These are phyloP conservation scores for Ophiognomonia clavigignenti-juglandacearum DNA, from an alignment of 2,329 filamentous ascomycete genomes.

Conservation along the genomic window DNA sequence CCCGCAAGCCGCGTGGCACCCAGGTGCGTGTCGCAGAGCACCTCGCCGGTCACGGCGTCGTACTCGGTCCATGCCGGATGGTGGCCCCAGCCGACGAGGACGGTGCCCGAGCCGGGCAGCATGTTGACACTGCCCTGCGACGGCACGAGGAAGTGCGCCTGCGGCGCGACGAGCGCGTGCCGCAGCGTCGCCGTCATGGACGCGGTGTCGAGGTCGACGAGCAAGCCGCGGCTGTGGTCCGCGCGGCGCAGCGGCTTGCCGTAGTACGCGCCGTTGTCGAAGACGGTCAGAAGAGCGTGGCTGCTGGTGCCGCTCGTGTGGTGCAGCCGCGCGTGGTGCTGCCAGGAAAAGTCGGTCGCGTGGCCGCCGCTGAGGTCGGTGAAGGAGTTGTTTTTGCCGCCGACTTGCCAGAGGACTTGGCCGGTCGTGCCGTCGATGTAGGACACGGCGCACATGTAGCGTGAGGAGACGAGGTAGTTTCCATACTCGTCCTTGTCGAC, in stretches of 20 bases:
- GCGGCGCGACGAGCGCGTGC: background rate
- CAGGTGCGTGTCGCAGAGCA: constrained; percentile 18
- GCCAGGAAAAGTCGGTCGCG: constrained; percentile 33
- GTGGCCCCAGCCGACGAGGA: constrained; percentile 18
- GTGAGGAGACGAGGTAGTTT: constrained; percentile 32
- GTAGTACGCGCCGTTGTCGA: constrained; percentile 28
- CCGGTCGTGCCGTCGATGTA: constrained; percentile 30
- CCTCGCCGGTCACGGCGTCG: constrained; percentile 6
- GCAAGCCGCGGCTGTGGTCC: constrained; percentile 3
- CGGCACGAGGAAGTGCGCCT: background rate
- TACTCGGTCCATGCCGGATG: constrained; percentile 17
- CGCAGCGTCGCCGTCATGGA: constrained; percentile 2
- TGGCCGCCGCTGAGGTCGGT: constrained; percentile 27
- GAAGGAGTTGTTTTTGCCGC: constrained; percentile 31
- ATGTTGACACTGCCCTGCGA: background rate
- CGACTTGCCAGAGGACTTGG: constrained; percentile 30
- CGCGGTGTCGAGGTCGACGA: background rate
- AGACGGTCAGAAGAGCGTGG: constrained; percentile 29
- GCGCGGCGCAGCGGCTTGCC: constrained; percentile 16
- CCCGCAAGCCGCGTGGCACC: constrained; percentile 14
- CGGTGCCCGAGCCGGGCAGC: constrained; percentile 1
- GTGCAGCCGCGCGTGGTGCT: constrained; percentile 32
- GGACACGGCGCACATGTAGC: constrained; percentile 26
- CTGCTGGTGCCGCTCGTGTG: too few species aligned
- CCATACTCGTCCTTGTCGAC: constrained; percentile 28